Base-by-base conservation (phyloP, 441 rosid genomes). In the Biscutella laevigata region DNA sequence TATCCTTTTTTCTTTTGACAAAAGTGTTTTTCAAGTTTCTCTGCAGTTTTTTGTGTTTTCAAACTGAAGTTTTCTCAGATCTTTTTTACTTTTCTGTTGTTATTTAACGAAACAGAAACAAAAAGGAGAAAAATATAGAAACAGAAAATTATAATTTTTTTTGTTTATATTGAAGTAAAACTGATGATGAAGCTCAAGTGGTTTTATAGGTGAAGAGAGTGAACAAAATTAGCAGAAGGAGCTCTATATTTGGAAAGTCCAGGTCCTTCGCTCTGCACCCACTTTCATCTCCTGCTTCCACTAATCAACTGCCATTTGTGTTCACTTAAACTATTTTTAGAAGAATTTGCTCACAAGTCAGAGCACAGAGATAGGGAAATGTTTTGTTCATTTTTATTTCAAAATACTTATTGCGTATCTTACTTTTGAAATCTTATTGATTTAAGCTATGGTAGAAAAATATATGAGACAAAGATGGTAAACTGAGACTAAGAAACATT, bases 71-170 rank as follows among this genome's bases (percentile, higher is more conserved):
- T 59, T 51, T 58, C 53, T 59, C 60, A 53, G 11, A 30, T 59
- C 22, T 59, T 66, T 51, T 41, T 66, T 43, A 24, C 3, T 32
- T 65, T 50, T 36, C 70, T 52, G 70, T 59, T 58, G 61, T 51
- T 66, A 52, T 17, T 62, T 17, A 42, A 57, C 54, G 57, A 58
- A 50, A 65, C 60, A 65, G 70, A 57, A 57, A 35, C 52, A 21
- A 56, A 45, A 46, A 56, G 25, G 58, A 57, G 56, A 49, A 34
- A 64, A 41, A 46, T 2, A 17, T 1, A 37, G 53, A 53, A 44
- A 61, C 38, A 46, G 32, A 21, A 51, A 19, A 27, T 27, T 27
- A 9, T 42, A 57, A 27, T 43, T 62, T 10, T 44, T 8, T 36
- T 10, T 51, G 11, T 17, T 17, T 17, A 17, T 17, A 49, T 6